A percentile compares a stretch with the other conserved stretches of the same genome.
phyloP scores from a whole-genome alignment of 169 alveolate genomes.

The Plasmodium inui region DNA sequence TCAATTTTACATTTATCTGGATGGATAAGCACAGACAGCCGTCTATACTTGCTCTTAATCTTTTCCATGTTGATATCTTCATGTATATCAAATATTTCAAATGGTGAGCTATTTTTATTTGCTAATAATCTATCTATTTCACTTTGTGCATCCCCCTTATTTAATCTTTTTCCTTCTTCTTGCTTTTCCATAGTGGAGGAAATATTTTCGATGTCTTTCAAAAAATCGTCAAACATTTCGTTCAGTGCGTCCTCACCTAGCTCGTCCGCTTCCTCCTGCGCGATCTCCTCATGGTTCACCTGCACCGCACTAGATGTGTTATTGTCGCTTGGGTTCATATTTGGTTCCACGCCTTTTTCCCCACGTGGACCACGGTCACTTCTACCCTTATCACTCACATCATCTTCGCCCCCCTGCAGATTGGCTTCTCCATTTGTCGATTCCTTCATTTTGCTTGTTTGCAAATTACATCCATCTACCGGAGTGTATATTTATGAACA shows the following conservation, averaged over 20 bases:
- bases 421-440: neutral
- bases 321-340: neutral
- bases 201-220: slow-evolving; percentile 63
- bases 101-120: slow-evolving; percentile 62
- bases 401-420: neutral
- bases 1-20: slow-evolving; percentile 93
- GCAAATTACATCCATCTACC: neutral
- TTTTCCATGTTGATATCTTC: slow-evolving; percentile 65
- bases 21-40: slow-evolving; percentile 89
- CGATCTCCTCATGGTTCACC: neutral
- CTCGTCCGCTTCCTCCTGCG: neutral
- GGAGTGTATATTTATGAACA: neutral
- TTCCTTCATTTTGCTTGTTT: slow-evolving; percentile 1
- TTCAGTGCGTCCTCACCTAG: slow-evolving; percentile 27
- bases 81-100: slow-evolving; percentile 65
- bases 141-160: slow-evolving; percentile 52
- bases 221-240: slow-evolving; percentile 50
- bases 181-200: slow-evolving; percentile 12
- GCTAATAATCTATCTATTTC: slow-evolving; percentile 62
- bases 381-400: neutral
- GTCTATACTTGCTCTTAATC: slow-evolving; percentile 80
- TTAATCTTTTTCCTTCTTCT: slow-evolving; percentile 17
- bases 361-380: slow-evolving; percentile 4
- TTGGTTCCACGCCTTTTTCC: neutral
- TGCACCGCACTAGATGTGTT: neutral